Evolutionary conservation across 352 stramenopile genomes (phyloP).

Genomic region (Phytophthora syringae): DNA sequence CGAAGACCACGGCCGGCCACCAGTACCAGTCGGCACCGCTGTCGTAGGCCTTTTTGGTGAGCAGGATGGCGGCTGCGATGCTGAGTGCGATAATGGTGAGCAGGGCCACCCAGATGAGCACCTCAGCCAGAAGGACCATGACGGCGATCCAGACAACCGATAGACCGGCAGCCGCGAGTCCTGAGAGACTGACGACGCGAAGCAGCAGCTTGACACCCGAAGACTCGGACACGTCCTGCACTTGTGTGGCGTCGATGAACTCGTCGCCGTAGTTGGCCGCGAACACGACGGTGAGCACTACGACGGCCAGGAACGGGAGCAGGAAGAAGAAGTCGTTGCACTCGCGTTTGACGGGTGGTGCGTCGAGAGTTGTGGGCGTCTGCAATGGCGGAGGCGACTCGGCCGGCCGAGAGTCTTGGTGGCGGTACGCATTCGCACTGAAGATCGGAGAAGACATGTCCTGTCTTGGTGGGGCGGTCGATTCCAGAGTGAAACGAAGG

Average conservation of each 20-base stretch:
- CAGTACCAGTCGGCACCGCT: conserved; percentile 62
- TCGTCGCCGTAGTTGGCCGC: conserved; percentile 67
- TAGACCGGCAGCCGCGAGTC: conserved; percentile 60
- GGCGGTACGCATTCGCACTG: conserved; percentile 26
- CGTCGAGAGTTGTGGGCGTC: conserved; percentile 15
- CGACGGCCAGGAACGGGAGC: conserved; percentile 63
- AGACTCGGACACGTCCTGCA: conserved; percentile 40
- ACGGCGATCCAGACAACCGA: conserved; percentile 79
- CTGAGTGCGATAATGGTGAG: conserved; percentile 44
- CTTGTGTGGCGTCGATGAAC: conserved; percentile 56
- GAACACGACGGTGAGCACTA: conserved; percentile 55
- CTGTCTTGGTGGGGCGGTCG: not conserved
- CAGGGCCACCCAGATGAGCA: conserved; percentile 62
- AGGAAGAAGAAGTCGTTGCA: conserved; percentile 85
- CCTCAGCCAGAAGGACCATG: conserved; percentile 73
- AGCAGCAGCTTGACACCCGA: conserved; percentile 68
- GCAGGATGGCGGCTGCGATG: conserved; percentile 60
- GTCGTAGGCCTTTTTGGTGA: conserved; percentile 77
- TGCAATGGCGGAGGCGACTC: conserved; percentile 16
- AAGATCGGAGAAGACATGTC: conserved; percentile 32
- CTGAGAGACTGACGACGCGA: conserved; percentile 59
- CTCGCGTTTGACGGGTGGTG: conserved; percentile 38
- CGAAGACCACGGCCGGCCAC: conserved; percentile 69
- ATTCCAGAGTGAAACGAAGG: conserved; percentile 17
- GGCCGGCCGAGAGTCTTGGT: conserved; percentile 17